phyloP scores from a whole-genome alignment of 192 early-diverging fungal species.

The Allomyces arbusculus region DNA sequence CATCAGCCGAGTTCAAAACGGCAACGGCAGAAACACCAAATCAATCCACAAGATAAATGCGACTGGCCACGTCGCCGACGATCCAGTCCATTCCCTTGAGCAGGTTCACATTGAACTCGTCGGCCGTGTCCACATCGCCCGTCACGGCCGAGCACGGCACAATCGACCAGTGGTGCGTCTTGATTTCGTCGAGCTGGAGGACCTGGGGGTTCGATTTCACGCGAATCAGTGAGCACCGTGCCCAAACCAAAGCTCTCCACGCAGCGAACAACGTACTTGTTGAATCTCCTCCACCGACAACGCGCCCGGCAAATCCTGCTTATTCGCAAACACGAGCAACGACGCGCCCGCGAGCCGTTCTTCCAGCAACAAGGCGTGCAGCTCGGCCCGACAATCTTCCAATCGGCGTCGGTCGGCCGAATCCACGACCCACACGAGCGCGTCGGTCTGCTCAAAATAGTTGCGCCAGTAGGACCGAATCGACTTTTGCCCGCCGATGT shows the following conservation, averaged over 20 bases:
- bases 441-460: conserved; percentile 99
- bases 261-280: conserved; percentile 19
- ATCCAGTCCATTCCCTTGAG: conserved; percentile 88
- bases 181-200: conserved; percentile 45
- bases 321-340: conserved; percentile 88
- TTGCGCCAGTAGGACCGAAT: conserved; percentile 98
- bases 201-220: conserved; percentile 12
- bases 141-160: conserved; percentile 75
- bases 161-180: conserved; percentile 86
- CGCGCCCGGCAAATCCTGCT: conserved; percentile 84
- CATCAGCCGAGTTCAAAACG: too few species aligned
- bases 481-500: conserved; percentile 92
- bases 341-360: conserved; percentile 87
- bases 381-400: conserved; percentile 57
- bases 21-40: too few species aligned
- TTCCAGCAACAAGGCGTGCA: conserved; percentile 59
- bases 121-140: conserved; percentile 23
- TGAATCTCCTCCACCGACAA: conserved; percentile 46
- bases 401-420: conserved; percentile 67
- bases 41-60: conserved; percentile 50
- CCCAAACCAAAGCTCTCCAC: background rate
- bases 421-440: conserved; percentile 94
- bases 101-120: conserved; percentile 27
- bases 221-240: too few species aligned
- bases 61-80: conserved; percentile 64